Conservation (phyloP, 2,329 filamentous ascomycete genomes). For the Neophaeococcomyces aloes region DNA sequence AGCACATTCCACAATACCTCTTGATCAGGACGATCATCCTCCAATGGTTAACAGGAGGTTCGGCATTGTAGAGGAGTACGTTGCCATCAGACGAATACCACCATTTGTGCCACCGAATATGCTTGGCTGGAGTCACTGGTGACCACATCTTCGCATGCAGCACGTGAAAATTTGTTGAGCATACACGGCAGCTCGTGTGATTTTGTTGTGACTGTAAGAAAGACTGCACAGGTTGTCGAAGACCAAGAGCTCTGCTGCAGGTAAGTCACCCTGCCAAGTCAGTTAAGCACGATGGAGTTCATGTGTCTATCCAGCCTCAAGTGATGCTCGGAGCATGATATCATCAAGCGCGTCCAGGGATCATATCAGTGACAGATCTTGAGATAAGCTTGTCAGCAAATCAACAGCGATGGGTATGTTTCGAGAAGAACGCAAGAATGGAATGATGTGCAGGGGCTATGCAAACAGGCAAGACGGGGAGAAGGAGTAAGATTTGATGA, state of each 20-base stretch:
- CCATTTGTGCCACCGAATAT: not conserved
- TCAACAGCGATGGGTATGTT: not conserved
- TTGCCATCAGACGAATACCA: slow-evolving; percentile 1
- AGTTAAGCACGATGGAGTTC: not conserved
- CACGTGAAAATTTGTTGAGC: too few species aligned
- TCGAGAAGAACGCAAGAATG: not conserved
- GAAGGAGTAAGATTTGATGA: not conserved
- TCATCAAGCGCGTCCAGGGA: not conserved
- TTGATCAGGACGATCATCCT: not conserved
- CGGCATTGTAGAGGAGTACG: not conserved
- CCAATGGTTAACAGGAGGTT: not conserved
- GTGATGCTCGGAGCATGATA: not conserved
- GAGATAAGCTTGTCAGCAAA: slow-evolving; percentile 7
- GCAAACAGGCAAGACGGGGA: not conserved
- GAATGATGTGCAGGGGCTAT: not conserved
- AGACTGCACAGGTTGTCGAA: too few species aligned
- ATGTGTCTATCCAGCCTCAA: not conserved
- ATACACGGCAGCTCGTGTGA: too few species aligned
- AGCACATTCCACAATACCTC: not conserved
- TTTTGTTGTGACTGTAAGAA: too few species aligned
- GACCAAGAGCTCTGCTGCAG: too few species aligned
- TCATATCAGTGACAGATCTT: not conserved
- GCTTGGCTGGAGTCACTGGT: not conserved
- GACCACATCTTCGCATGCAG: too few species aligned
- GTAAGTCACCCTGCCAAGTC: not conserved